These are phyloP conservation scores for Phytophthora hybrid DNA, from an alignment of 352 stramenopile genomes.

Conservation along the genomic window DNA sequence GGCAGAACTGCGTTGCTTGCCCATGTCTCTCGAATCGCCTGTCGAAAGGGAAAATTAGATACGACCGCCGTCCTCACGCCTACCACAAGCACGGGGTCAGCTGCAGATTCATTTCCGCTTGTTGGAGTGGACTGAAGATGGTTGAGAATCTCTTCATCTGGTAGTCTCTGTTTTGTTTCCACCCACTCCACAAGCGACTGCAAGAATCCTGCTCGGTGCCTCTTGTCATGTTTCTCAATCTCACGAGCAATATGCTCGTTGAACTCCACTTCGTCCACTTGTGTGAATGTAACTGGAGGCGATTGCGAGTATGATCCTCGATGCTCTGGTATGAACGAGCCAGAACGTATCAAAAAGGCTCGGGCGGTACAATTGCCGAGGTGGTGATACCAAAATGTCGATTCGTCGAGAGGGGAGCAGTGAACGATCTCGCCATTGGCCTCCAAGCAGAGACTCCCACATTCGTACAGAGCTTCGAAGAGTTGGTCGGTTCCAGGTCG, in stretches of 20 bases:
- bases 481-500: neutral
- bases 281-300: neutral
- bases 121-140: neutral
- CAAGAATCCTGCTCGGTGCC: neutral
- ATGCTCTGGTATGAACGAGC: neutral
- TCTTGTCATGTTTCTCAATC: neutral
- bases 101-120: neutral
- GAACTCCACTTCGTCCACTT: neutral
- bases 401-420: neutral
- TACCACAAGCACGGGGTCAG: slow-evolving; percentile 33
- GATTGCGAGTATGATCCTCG: neutral
- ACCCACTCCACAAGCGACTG: neutral
- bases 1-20: slow-evolving; percentile 11
- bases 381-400: slow-evolving; percentile 1
- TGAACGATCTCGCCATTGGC: neutral
- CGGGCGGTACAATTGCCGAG: neutral
- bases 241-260: neutral
- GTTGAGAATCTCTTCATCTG: neutral
- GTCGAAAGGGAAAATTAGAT: slow-evolving; percentile 29
- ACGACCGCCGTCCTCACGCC: slow-evolving; percentile 50
- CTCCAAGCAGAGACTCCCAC: slow-evolving; percentile 10
- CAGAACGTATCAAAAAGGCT: neutral
- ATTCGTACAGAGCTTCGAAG: slow-evolving; percentile 3
- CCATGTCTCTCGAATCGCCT: slow-evolving; percentile 53
- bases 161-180: neutral